Percentiles rank a stretch among this genome's conserved stretches.
Conservation (phyloP, 1,139 yeast species). For the Kodamaea sp. region DNA sequence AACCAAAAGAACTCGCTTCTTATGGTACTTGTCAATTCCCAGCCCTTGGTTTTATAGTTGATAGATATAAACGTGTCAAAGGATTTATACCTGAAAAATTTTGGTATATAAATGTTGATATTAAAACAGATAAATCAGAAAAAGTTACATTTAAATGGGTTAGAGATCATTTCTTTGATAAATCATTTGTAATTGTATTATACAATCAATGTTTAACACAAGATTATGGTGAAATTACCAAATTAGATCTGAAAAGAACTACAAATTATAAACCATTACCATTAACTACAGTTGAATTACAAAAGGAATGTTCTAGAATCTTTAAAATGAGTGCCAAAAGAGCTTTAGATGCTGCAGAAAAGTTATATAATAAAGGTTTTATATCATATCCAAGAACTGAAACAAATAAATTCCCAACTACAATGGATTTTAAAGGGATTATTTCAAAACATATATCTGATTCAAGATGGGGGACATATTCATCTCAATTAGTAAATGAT, state of each 20-base stretch:
- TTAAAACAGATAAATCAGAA: conserved; percentile 36
- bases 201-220: conserved; percentile 60
- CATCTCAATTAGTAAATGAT: conserved; percentile 29
- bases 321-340: conserved; percentile 79
- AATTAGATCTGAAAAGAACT: conserved; percentile 60
- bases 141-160: conserved; percentile 59
- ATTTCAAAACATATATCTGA: conserved; percentile 58
- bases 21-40: conserved; percentile 98
- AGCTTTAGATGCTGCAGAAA: conserved; percentile 82
- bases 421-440: conserved; percentile 64
- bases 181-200: conserved; percentile 55
- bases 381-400: conserved; percentile 97
- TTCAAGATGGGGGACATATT: conserved; percentile 48
- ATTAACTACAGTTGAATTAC: conserved; percentile 91
- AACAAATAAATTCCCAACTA: conserved; percentile 78
- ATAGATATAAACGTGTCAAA: conserved; percentile 73
- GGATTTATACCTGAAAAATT: conserved; percentile 72
- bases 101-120: conserved; percentile 65
- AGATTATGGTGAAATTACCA: conserved; percentile 48
- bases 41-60: conserved; percentile 95
- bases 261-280: conserved; percentile 83
- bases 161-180: conserved; percentile 68
- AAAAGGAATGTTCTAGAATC: conserved; percentile 74
- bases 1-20: conserved; percentile 41
- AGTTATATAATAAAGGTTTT: conserved; percentile 78